A percentile compares a stretch with the other conserved stretches of the same genome.
Conservation (phyloP, 768 basidiomycete genomes). For the Omphalotus guepiniiformis region DNA sequence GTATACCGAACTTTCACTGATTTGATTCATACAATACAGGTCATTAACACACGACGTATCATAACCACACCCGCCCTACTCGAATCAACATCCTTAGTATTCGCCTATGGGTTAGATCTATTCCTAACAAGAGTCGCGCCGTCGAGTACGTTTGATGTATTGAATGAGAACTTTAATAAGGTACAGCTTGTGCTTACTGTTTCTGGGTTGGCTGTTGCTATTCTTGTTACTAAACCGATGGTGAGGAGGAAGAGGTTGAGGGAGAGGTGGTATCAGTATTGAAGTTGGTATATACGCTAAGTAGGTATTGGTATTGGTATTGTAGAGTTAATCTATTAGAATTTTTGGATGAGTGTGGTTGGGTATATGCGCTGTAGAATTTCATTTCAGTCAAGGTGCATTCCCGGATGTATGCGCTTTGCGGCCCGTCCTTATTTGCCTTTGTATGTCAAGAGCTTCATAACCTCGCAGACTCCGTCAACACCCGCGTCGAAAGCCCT, state of each 20-base stretch:
- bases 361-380: too few species aligned
- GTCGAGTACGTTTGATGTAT: slow-evolving; percentile 87
- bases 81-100: slow-evolving; percentile 88
- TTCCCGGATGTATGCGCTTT: too few species aligned
- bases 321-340: too few species aligned
- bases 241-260: slow-evolving; percentile 62
- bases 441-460: too few species aligned
- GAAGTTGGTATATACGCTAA: too few species aligned
- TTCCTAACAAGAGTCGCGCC: slow-evolving; percentile 85
- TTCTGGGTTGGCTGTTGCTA: slow-evolving; percentile 63
- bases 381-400: too few species aligned
- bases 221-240: slow-evolving; percentile 79
- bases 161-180: slow-evolving; percentile 93
- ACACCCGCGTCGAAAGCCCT: too few species aligned
- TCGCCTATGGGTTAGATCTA: slow-evolving; percentile 84
- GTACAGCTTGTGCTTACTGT: slow-evolving; percentile 84
- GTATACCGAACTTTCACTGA: neutral
- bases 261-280: slow-evolving; percentile 74
- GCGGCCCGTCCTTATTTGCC: too few species aligned
- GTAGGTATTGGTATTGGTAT: too few species aligned
- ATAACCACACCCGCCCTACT: slow-evolving; percentile 78
- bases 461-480: too few species aligned
- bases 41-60: slow-evolving; percentile 64
- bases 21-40: slow-evolving; percentile 33
- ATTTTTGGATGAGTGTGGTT: too few species aligned